Base-by-base conservation (phyloP, 225 moss, liverwort and hornwort genomes). In the Marchantia paleacea region DNA sequence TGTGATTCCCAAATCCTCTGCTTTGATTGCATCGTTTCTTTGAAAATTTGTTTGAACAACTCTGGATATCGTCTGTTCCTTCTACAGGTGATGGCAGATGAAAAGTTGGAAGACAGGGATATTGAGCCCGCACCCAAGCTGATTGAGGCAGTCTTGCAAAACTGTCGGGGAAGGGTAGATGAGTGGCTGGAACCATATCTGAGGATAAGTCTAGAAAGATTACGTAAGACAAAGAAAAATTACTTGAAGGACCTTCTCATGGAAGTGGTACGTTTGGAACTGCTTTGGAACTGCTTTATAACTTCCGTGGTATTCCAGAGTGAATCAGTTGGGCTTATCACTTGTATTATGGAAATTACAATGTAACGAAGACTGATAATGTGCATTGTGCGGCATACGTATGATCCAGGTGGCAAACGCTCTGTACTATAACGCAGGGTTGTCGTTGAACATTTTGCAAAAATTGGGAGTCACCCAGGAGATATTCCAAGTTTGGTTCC, bases 121-220 rank as follows among this genome's bases (percentile, higher is more conserved):
- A 89, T 99, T 7, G 95, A 99, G 83, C 91, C 99, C 3, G 99
- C 99, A 58, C 99, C 99, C 77, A 99, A 99, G 83, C 85, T 99
- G 86, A 95, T 94, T 30, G 99, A 99, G 81, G 93, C 94, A 52
- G 95, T 99, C 55, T 85, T 99, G 48, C 99, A 99, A 82, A 99
- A 99, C 77, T 99, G 99, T 80, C 92, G 95, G 83, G 94, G 95
- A 24, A 87, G 92, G 79, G 97, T 99, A 84, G 95, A 99, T 81
- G 95, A 94, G 81, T 99, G 95, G 87, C 65, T 92, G 83, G 90
- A 95, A 73, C 94, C 91, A 51, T 96, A 93, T 58, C 69, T 93
- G 62, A 86, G 96, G 70, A 89, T 92, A 83, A 91, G 91, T 79
- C 83, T 96, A 62, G 96, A 96, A 75, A 91, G 93, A 80, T 83